Percentiles rank a stretch among this genome's conserved stretches.
Conservation (phyloP, 441 rosid species). For the Gossypium gossypioides region DNA sequence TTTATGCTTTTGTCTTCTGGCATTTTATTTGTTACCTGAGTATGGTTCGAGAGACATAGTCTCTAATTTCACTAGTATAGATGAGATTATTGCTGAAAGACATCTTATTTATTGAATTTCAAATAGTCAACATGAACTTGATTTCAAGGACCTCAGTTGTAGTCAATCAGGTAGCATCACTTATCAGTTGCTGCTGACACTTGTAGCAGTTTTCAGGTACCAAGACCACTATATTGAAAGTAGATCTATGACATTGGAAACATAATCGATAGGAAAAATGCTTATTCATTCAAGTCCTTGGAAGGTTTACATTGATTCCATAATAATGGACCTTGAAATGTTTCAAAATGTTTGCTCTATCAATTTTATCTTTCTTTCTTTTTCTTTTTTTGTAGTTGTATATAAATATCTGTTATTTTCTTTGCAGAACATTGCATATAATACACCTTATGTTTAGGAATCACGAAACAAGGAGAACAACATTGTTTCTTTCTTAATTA, state of each 20-base stretch:
- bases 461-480: background rate
- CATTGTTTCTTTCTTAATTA: background rate
- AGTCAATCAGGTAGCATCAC: background rate
- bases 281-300: background rate
- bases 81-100: background rate
- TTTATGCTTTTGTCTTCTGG: background rate
- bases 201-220: background rate
- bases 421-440: background rate
- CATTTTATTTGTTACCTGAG: background rate
- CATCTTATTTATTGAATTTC: background rate
- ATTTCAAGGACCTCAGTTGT: background rate
- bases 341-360: background rate
- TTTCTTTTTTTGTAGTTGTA: background rate
- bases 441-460: background rate
- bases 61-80: background rate
- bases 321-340: slow-evolving; percentile 3
- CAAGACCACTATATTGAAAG: background rate
- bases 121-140: background rate
- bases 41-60: background rate
- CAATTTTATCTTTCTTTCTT: background rate
- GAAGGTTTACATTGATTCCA: background rate
- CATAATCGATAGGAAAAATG: background rate
- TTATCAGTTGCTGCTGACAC: background rate
- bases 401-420: background rate
- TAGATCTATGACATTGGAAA: background rate